These are phyloP conservation scores for Colletotrichum sp. DNA, from an alignment of 2,329 filamentous ascomycete species.

Conservation along the genomic window DNA sequence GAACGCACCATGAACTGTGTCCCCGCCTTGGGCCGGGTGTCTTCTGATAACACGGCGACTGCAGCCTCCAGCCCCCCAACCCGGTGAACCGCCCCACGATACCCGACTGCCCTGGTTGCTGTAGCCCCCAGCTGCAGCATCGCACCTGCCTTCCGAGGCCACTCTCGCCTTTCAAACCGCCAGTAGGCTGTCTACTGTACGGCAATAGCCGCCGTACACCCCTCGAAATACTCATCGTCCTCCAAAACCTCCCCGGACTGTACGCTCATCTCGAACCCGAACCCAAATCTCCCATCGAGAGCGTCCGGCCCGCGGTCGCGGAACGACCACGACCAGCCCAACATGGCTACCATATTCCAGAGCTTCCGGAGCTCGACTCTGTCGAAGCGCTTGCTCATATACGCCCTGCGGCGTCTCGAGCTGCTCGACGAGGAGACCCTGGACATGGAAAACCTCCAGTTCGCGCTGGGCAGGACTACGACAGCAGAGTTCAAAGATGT, in stretches of 20 bases:
- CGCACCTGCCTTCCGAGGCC: background rate
- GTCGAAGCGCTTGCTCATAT: constrained; percentile 88
- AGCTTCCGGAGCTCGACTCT: constrained; percentile 72
- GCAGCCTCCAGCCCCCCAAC: constrained; percentile 19
- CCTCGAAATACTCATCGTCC: background rate
- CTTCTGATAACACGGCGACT: constrained; percentile 36
- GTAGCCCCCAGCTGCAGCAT: background rate
- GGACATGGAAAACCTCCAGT: constrained; percentile 84
- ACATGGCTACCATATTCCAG: constrained; percentile 77
- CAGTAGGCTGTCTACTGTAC: background rate
- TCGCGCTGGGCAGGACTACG: constrained; percentile 81
- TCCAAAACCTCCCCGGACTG: background rate
- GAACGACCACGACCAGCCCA: constrained; percentile 21
- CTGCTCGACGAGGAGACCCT: constrained; percentile 87
- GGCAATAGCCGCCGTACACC: background rate
- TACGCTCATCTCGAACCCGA: background rate
- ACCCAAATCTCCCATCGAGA: background rate
- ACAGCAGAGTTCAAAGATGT: constrained; percentile 88
- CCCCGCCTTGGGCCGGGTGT: constrained; percentile 39
- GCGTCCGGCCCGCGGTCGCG: background rate
- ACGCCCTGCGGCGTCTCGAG: constrained; percentile 82
- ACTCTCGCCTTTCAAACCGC: background rate
- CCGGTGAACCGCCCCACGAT: constrained; percentile 17
- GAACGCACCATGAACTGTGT: constrained; percentile 34
- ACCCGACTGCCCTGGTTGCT: background rate